Evolutionary conservation across 2,329 filamentous ascomycete species (phyloP).

Genomic region (Chaetomiaceae sp.): DNA sequence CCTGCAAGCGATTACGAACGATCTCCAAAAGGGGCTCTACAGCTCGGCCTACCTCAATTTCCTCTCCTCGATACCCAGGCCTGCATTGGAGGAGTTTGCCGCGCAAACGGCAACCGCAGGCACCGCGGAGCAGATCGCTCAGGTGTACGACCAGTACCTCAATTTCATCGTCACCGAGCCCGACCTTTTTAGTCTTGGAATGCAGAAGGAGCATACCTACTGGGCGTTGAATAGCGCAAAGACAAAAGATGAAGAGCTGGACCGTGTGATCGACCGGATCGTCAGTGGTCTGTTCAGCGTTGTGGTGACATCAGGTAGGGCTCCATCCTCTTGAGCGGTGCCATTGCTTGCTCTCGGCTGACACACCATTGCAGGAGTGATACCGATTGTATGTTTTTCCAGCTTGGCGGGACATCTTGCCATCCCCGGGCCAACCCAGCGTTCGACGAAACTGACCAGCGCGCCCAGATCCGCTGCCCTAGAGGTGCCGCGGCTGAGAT

Average conservation of each 20-base stretch:
- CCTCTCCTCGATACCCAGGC: conserved; percentile 83
- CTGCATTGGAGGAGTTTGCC: conserved; percentile 91
- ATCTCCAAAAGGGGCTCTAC: conserved; percentile 84
- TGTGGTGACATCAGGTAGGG: conserved; percentile 89
- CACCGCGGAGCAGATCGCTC: conserved; percentile 83
- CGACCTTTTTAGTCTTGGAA: conserved; percentile 88
- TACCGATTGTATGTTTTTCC: conserved; percentile 70
- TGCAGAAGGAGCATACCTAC: conserved; percentile 87
- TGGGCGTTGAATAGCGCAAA: conserved; percentile 93
- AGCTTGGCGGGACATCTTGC: background rate
- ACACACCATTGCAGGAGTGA: conserved; percentile 57
- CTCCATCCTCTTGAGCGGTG: background rate
- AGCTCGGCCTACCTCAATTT: conserved; percentile 96
- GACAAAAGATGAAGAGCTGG: conserved; percentile 85
- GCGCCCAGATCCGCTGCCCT: conserved; percentile 56
- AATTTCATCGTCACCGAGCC: conserved; percentile 97
- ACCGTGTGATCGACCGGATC: conserved; percentile 80
- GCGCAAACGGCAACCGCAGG: conserved; percentile 77
- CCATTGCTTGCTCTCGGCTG: background rate
- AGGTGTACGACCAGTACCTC: conserved; percentile 93
- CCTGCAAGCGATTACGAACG: conserved; percentile 74
- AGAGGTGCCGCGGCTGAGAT: conserved; percentile 91
- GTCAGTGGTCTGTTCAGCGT: conserved; percentile 97
- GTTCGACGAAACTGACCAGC: conserved; percentile 2
- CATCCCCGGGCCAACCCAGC: too few relatives aligned